Conservation (phyloP, 768 basidiomycete genomes). For the Cystobasidium tubakii region DNA sequence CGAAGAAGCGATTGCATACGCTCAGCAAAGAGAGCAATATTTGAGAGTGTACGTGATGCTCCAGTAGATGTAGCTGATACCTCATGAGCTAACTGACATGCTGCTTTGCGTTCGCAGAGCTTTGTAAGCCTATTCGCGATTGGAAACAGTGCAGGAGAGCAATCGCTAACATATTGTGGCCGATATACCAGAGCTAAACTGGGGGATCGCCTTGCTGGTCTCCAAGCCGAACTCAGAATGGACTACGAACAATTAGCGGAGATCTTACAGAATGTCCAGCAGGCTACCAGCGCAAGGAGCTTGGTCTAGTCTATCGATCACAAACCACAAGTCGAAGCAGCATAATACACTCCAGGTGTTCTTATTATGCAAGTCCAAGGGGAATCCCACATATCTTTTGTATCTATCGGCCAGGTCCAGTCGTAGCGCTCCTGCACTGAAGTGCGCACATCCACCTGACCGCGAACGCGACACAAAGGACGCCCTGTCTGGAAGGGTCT, state of each 20-base stretch:
- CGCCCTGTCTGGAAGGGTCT: no score
- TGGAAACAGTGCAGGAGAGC: no score
- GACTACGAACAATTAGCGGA: slow-evolving; percentile 4
- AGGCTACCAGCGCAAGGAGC: background rate
- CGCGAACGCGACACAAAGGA: no score
- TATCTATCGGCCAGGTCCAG: no score
- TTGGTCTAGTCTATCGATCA: background rate
- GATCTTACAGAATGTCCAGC: slow-evolving; percentile 5
- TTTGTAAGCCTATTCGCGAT: background rate
- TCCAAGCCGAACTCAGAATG: slow-evolving; percentile 28
- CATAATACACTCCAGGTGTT: no score
- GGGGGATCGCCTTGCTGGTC: background rate
- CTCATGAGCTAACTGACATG: background rate
- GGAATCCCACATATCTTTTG: no score
- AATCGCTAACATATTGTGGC: background rate
- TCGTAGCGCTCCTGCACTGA: no score
- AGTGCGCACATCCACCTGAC: no score
- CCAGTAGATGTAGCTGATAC: background rate
- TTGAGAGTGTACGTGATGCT: background rate
- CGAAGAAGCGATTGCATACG: slow-evolving; percentile 23
- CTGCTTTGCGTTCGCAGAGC: background rate
- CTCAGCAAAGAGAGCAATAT: slow-evolving; percentile 5
- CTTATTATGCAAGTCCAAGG: no score
- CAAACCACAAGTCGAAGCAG: background rate
- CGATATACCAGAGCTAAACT: background rate